Evolutionary conservation across 2,329 filamentous ascomycete species (phyloP).

Genomic region (Trichoderma simmonsii): DNA sequence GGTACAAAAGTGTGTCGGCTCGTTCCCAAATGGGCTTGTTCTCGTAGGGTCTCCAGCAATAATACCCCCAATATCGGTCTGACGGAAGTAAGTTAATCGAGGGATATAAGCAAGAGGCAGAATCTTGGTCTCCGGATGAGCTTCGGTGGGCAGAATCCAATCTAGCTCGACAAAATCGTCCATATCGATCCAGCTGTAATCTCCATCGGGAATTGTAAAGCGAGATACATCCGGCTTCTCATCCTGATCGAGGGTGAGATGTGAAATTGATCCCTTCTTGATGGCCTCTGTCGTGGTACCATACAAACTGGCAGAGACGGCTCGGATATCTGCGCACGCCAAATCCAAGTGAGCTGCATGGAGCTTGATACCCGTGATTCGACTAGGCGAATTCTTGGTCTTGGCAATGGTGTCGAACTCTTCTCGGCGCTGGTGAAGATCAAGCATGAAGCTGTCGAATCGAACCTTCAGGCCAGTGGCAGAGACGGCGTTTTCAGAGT

Average conservation of each 20-base stretch:
- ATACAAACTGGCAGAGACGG: slow-evolving; percentile 85
- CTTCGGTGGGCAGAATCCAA: slow-evolving; percentile 87
- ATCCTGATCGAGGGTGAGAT: slow-evolving; percentile 52
- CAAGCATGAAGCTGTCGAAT: slow-evolving; percentile 95
- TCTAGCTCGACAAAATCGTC: slow-evolving; percentile 98
- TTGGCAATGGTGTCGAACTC: slow-evolving; percentile 82
- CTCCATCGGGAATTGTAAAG: slow-evolving; percentile 93
- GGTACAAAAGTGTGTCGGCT: slow-evolving; percentile 90
- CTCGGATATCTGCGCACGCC: slow-evolving; percentile 84
- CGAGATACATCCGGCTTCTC: slow-evolving; percentile 71
- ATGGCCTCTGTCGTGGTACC: slow-evolving; percentile 76
- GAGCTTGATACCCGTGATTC: slow-evolving; percentile 91
- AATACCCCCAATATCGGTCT: slow-evolving; percentile 84
- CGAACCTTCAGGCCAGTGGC: slow-evolving; percentile 96
- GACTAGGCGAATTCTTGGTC: slow-evolving; percentile 70
- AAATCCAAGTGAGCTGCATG: slow-evolving; percentile 93
- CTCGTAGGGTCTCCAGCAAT: slow-evolving; percentile 78
- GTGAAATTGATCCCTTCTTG: slow-evolving; percentile 54
- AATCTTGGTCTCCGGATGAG: slow-evolving; percentile 91
- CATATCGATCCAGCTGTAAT: slow-evolving; percentile 98
- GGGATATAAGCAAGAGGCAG: slow-evolving; percentile 88
- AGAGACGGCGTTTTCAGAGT: slow-evolving; percentile 70
- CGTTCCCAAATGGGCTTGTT: slow-evolving; percentile 86
- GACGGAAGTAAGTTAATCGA: slow-evolving; percentile 94
- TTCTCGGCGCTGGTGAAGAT: slow-evolving; percentile 90